Evolutionary conservation across 1,284 basidiomycete genomes (phyloP).

Genomic region (Irpex rosettiformis): DNA sequence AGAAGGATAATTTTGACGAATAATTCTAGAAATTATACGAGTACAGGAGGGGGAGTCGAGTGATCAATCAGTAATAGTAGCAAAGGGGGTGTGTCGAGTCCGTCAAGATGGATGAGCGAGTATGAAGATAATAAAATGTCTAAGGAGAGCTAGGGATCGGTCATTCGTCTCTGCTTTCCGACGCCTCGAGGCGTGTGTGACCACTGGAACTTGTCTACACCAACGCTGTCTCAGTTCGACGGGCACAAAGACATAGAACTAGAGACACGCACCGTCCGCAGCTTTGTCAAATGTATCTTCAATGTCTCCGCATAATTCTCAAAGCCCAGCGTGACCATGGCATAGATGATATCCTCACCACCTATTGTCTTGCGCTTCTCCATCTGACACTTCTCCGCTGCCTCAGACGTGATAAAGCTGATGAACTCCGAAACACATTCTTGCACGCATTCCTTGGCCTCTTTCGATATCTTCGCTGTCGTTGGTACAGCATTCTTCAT

Average conservation of each 20-base stretch:
- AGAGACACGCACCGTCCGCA: slow-evolving; percentile 68
- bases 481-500: slow-evolving; percentile 90
- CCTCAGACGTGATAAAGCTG: slow-evolving; percentile 90
- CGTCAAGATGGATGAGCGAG: not conserved
- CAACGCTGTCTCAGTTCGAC: not conserved
- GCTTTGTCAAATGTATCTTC: slow-evolving; percentile 87
- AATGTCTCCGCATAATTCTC: slow-evolving; percentile 92
- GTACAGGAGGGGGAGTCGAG: no score
- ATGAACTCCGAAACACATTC: slow-evolving; percentile 97
- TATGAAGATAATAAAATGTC: not conserved
- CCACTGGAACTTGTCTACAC: slow-evolving; percentile 1
- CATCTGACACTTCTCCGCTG: slow-evolving; percentile 82
- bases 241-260: not conserved
- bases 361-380: slow-evolving; percentile 90
- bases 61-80: not conserved
- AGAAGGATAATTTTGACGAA: not conserved
- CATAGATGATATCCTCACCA: slow-evolving; percentile 88
- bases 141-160: no score
- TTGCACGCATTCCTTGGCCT: slow-evolving; percentile 95
- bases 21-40: not conserved
- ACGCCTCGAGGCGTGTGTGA: not conserved
- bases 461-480: slow-evolving; percentile 95
- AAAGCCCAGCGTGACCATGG: slow-evolving; percentile 87
- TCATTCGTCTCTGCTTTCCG: slow-evolving; percentile 3
- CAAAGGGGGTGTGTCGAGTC: not conserved